Evolutionary conservation across 2,329 filamentous ascomycete species (phyloP).

Genomic region (Sporothrix variecibatus): DNA sequence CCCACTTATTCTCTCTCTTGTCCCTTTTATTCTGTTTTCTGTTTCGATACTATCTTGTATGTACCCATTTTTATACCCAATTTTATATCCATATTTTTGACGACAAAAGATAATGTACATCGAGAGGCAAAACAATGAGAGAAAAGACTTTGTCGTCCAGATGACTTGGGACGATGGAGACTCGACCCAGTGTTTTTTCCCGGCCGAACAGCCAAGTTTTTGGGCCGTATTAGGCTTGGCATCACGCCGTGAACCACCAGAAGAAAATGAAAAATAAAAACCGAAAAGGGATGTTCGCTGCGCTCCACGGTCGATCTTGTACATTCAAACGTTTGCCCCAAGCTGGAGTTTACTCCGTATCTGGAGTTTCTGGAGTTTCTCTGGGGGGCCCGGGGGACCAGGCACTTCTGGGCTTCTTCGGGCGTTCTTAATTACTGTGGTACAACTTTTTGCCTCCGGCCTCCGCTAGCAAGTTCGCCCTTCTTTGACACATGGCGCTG

Average conservation of each 20-base stretch:
- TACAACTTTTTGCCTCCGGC: not conserved
- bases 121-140: too few species aligned
- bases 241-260: not conserved
- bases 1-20: conserved; percentile 8
- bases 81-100: not conserved
- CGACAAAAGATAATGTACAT: too few species aligned
- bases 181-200: conserved; percentile 6
- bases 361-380: not conserved
- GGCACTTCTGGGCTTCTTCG: not conserved
- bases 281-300: not conserved
- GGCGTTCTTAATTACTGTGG: not conserved
- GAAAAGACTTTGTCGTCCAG: not conserved
- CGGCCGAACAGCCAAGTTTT: conserved; percentile 15
- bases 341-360: not conserved
- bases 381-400: not conserved
- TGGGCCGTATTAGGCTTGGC: not conserved
- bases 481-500: conserved; percentile 4
- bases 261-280: not conserved
- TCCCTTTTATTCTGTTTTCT: not conserved
- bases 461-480: not conserved
- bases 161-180: not conserved
- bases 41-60: not conserved
- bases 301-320: not conserved
- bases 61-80: not conserved
- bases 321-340: not conserved